Evolutionary conservation across 345 rosid genomes (phyloP), one percentile per base, ranked within the genome.

Genomic region (Aethionema arabicum): DNA sequence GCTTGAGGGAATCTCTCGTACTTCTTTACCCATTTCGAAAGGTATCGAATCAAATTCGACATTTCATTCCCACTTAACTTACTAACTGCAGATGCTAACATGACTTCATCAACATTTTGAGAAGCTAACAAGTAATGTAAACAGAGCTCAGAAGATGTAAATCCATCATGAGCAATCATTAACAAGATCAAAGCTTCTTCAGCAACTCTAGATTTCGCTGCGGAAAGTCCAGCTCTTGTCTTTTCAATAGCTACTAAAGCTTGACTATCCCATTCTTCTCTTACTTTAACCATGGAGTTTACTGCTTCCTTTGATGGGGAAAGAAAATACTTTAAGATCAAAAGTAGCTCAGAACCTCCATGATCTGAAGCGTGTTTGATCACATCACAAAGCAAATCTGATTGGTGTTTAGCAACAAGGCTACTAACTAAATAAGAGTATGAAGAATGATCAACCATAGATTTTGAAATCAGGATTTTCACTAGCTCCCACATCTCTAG

Each of bases 161-260:
- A 92, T 55, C 81, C 86, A 51, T 92, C 97, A 51, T 81, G 76
- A 0, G 97, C 97, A 70, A 89, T 49, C 97, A 92, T 89, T 57
- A 92, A 83, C 73, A 87, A 69, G 69, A 87, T 69, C 0, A 88
- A 63, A 69, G 97, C 97, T 58, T 85, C 90, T 72, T 76, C 85
- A 9, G 90, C 91, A 39, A 70, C 11, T 7, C 29, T 65, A 2
- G 12, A 61, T 52, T 81, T 82, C 72, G 74, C 80, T 21, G 68
- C 72, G 1, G 69, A 49, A 10, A 66, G 67, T 7, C 29, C 2
- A 11, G 2, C 46, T 65, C 73, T 66, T 57, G 48, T 83, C 76
- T 71, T 81, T 15, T 78, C 83, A 27, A 82, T 67, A 58, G 91
- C 92, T 52, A 74, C 63, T 65, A 77, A 67, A 53, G 82, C 89